phyloP scores from a whole-genome alignment of 192 early-diverging fungal genomes.

The Backusella luteola region DNA sequence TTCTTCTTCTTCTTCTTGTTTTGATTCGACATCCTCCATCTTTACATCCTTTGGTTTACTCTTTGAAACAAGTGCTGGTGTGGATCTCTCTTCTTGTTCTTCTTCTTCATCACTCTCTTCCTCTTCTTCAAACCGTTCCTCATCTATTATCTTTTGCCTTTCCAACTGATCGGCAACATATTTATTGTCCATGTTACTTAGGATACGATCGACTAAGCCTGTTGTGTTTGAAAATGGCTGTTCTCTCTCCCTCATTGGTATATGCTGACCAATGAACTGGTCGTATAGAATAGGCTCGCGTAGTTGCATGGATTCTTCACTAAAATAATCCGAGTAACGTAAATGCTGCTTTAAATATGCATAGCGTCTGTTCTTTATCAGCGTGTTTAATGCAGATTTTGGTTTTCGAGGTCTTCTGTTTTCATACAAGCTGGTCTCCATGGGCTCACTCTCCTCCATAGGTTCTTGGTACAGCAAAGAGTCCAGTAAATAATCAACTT shows the following conservation, averaged over 20 bases:
- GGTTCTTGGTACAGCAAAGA: slow-evolving; percentile 16
- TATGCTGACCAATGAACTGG: slow-evolving; percentile 41
- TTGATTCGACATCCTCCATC: slow-evolving; percentile 9
- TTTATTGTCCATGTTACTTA: slow-evolving; percentile 32
- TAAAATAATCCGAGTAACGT: slow-evolving; percentile 36
- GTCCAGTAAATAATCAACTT: slow-evolving; percentile 36
- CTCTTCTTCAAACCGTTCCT: slow-evolving; percentile 43
- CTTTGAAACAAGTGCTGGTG: slow-evolving; percentile 17
- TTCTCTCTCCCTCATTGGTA: slow-evolving; percentile 23
- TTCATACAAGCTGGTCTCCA: neutral
- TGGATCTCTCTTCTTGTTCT: neutral
- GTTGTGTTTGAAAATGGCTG: slow-evolving; percentile 34
- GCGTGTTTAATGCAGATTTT: slow-evolving; percentile 16
- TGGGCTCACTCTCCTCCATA: neutral
- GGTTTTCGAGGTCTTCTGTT: neutral
- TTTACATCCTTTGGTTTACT: slow-evolving; percentile 29
- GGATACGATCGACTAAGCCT: slow-evolving; percentile 34
- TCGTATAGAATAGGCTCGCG: slow-evolving; percentile 44
- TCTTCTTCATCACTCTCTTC: slow-evolving; percentile 33
- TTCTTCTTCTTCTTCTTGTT: neutral
- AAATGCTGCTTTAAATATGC: slow-evolving; percentile 32
- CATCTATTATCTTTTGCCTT: slow-evolving; percentile 15
- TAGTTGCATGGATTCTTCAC: slow-evolving; percentile 35
- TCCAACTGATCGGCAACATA: slow-evolving; percentile 29
- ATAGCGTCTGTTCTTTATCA: slow-evolving; percentile 37